Base-by-base conservation (phyloP, 306 rosid species). In the Rosa persica region DNA sequence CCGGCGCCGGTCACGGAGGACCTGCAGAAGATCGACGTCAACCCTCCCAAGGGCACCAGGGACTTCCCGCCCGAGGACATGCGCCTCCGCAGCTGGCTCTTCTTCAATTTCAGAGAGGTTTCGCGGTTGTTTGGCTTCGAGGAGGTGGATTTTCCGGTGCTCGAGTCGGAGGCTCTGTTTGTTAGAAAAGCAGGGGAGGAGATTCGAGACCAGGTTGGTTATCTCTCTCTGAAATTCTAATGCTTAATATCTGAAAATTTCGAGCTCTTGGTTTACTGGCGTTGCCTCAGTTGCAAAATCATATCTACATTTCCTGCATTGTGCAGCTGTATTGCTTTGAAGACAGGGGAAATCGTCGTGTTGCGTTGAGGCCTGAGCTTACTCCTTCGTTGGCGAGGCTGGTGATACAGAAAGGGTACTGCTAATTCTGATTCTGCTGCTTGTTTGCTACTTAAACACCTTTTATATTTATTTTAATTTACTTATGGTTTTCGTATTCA, bases 361-460 rank as follows among this genome's bases (percentile, higher is more conserved):
- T 95, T 80, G 98, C 98, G 1, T 80, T 92, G 85, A 91, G 98
- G 87, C 98, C 98, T 8, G 98, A 95, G 87, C 97, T 95, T 58
- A 95, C 98, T 73, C 98, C 98, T 83, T 95, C 98, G 22, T 70
- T 95, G 89, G 98, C 98, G 58, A 91, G 98, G 87, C 86, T 95
- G 75, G 97, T 95, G 83, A 89, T 95, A 66, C 97, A 95, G 89
- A 95, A 91, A 85, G 98, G 98, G 98, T 94, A 90, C 62, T 46
- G 77, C 70, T 0, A 22, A 36, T 75, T 23, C 78, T 75, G n/a
- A 73, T 60, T 81, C 67, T 85, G 79, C 78, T 65, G 58, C 27
- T 12, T 76, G 44, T 85, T 30, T 83, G 71, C 61, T 65, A 39
- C 47, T 80, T 76, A 40, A 38, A 67, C 72, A 38, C 57, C 44